phyloP scores from a whole-genome alignment of 371 early-diverging fungal genomes.

The Mucor circinelloides region DNA sequence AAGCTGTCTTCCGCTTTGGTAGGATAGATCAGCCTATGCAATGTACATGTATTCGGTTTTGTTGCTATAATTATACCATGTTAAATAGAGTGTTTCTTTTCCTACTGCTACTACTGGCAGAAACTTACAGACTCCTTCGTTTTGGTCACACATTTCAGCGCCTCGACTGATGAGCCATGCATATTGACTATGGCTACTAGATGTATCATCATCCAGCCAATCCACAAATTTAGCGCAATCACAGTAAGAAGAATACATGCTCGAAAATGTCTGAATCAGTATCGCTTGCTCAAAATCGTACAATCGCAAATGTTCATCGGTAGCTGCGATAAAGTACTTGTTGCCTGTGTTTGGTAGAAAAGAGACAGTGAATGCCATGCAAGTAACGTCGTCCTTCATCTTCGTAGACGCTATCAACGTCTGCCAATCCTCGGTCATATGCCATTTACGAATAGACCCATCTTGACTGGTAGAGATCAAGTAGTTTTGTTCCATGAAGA shows the following conservation, averaged over 20 bases:
- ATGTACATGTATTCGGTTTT: conserved; percentile 77
- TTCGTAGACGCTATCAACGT: conserved; percentile 57
- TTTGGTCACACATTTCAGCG: conserved; percentile 86
- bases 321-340: conserved; percentile 86
- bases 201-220: conserved; percentile 53
- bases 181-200: conserved; percentile 34
- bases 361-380: conserved; percentile 93
- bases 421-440: conserved; percentile 75
- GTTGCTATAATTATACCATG: conserved; percentile 52
- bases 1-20: conserved; percentile 64
- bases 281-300: conserved; percentile 85
- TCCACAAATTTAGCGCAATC: conserved; percentile 86
- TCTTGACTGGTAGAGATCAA: conserved; percentile 89
- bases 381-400: conserved; percentile 83
- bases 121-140: conserved; percentile 74
- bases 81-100: not conserved
- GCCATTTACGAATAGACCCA: conserved; percentile 89
- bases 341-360: conserved; percentile 94
- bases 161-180: conserved; percentile 86
- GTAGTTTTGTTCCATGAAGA: conserved; percentile 79
- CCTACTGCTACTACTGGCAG: not conserved
- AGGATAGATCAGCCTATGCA: conserved; percentile 84
- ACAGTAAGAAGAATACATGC: conserved; percentile 87
- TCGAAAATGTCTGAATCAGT: conserved; percentile 79
- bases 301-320: conserved; percentile 83